These are phyloP conservation scores for Diaporthe ilicicola DNA, from an alignment of 2,329 filamentous ascomycete genomes.

Conservation along the genomic window DNA sequence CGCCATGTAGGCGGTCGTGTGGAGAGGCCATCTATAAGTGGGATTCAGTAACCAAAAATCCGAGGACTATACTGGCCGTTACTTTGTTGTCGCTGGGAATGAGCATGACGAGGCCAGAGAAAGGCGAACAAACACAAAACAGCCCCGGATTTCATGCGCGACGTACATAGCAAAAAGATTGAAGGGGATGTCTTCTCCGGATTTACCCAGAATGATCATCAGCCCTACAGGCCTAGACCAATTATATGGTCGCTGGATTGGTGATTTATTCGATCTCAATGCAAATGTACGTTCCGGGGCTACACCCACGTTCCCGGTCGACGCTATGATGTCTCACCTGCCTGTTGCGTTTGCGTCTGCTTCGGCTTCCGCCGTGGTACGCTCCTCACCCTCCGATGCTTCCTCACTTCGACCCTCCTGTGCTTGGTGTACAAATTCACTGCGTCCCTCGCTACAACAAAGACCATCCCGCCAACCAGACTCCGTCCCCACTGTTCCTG, in stretches of 20 bases:
- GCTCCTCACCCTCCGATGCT: constrained; percentile 63
- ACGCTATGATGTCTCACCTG: not conserved
- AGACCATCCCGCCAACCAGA: constrained; percentile 86
- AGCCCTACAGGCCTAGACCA: not conserved
- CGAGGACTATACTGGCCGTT: not conserved
- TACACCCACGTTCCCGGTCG: not conserved
- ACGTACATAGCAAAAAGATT: not conserved
- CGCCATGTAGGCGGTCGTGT: not conserved
- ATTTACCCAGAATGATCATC: not conserved
- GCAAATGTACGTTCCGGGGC: not conserved
- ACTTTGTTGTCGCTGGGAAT: not conserved
- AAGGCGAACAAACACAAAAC: not conserved
- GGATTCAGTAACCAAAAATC: not conserved
- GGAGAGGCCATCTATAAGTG: not conserved
- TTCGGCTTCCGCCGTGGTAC: constrained; percentile 39
- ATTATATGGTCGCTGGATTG: too few species aligned
- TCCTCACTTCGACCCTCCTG: constrained; percentile 64
- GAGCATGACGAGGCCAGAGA: not conserved
- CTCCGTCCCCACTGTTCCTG: constrained; percentile 90
- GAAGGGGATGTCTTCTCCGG: too few species aligned
- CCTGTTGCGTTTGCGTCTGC: constrained; percentile 13
- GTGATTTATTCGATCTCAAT: not conserved
- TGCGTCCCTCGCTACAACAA: constrained; percentile 81
- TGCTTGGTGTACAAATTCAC: constrained; percentile 71
- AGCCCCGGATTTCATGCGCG: not conserved